Evolutionary conservation across 2,329 filamentous ascomycete genomes (phyloP), one percentile per base, ranked within the genome.

Genomic region (Boeremia exigua): DNA sequence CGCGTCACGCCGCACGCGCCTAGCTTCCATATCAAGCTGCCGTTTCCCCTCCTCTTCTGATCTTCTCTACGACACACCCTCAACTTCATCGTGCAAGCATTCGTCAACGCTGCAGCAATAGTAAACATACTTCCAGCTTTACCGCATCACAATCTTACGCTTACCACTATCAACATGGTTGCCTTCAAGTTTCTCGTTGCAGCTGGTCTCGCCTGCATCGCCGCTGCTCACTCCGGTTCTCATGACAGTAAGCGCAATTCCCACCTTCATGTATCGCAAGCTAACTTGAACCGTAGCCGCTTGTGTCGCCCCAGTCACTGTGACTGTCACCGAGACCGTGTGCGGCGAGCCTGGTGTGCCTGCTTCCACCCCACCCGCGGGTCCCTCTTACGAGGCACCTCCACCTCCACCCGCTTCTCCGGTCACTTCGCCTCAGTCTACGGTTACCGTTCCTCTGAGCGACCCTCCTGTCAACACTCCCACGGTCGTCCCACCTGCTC

Each of bases 241-340:
- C 44, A 46, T 11, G 46, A 66, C 39, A 46, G 65, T 63, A 44
- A 56, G 60, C 61, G 30, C 30, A 19, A 46, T 37, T 32, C 9
- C 46, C 14, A 25, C 34, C 2, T 37, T 46, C 48, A 28, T 60
- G 11, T 46, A 45, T 17, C 49, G 30, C 27, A 34, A 54, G 30
- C 61, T 67, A 52, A 68, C 44, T 14, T 17, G 8, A 8, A 32
- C 9, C 56, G 19, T 47, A 52, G 39, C 56, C 56, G 62, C 52
- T 12, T 65, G 63, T 55, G 58, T 58, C 33, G 32, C 61, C 19
- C 55, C 63, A n/a, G 57, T 58, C 44, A 70, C 65, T 25, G 62
- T 69, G 23, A 71, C 69, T 45, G 58, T 70, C 47, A 69, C 64
- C 30, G 54, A 65, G 59, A 68, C 63, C 42, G 58, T 65, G 48